Conservation (phyloP, 2,329 filamentous ascomycete genomes). For the Exophiala lecanii-corni region DNA sequence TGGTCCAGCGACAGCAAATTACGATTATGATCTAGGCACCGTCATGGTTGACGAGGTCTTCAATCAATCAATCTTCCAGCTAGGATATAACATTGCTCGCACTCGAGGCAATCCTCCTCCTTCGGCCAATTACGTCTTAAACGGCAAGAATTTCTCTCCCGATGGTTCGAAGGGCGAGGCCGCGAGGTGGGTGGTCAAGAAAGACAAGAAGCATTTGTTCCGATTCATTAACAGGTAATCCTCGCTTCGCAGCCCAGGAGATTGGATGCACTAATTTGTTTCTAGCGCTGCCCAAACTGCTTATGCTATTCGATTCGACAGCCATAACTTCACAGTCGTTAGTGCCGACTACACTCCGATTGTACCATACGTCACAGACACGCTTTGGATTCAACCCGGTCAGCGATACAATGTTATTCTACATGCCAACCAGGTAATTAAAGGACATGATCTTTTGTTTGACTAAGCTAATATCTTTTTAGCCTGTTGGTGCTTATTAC, state of each 20-base stretch:
- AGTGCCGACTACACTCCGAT: conserved; percentile 35
- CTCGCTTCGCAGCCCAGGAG: neutral
- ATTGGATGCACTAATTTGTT: neutral
- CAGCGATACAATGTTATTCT: conserved; percentile 31
- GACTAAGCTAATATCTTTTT: neutral
- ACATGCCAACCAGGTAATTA: conserved; percentile 22
- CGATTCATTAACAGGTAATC: conserved; percentile 25
- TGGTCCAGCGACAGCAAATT: conserved; percentile 25
- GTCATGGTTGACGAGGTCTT: conserved; percentile 26
- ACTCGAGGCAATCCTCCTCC: conserved; percentile 16
- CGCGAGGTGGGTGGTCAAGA: conserved; percentile 20
- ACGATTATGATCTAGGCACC: conserved; percentile 24
- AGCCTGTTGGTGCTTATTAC: conserved; percentile 23
- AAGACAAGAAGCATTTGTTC: conserved; percentile 28
- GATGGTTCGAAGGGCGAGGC: conserved; percentile 19
- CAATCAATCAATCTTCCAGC: conserved; percentile 20
- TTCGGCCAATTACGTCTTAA: conserved; percentile 24
- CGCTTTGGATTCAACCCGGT: conserved; percentile 59
- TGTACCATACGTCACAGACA: conserved; percentile 48
- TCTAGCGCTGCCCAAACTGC: conserved; percentile 19
- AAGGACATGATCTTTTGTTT: neutral
- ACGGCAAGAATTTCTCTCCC: conserved; percentile 25
- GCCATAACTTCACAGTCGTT: conserved; percentile 37
- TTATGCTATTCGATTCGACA: conserved; percentile 40
- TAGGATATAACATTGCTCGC: conserved; percentile 21